Evolutionary conservation across 352 stramenopile genomes (phyloP), one percentile per base, ranked within the genome.

Genomic region (Phytopythium mirpurense): DNA sequence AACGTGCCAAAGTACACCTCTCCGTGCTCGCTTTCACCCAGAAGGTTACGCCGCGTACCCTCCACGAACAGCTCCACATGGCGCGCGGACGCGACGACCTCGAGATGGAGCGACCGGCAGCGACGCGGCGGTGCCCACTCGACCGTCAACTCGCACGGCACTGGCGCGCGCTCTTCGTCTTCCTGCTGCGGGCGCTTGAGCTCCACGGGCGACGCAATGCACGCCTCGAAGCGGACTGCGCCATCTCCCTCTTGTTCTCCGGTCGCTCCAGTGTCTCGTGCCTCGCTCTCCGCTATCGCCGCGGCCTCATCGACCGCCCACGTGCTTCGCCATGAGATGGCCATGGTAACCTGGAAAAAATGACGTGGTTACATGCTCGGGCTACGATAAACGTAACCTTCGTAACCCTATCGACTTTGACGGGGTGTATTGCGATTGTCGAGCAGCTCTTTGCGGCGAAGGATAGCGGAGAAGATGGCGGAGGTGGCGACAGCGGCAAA

Each of bases 1-100:
- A 84, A 85, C 15, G 82, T 92, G 47, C 82, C 82, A 4, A 92
- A 43, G 52, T 92, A 92, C 51, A 88, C 63, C 43, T 90, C 77
- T 3, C 70, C 71, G 19, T 69, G 53, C 58, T 92, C 68, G 2
- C 82, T 63, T 37, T 87, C 73, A 12, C 77, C 78, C 27, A 90
- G 48, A 31, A 92, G 21, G 31, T 61, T 91, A 45, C 66, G 70
- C 2, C 73, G 60, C 10, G 76, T 65, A 15, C 78, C 74, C 12
- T 80, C 62, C 0, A 72, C 62, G 49, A 86, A 74, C 2, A 92
- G 42, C 47, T 94, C 83, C 2, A 89, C 65, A 50, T 94, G 78
- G 7, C 83, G 75, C 35, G 81, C 83, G 1, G 79, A 91, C 64
- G 73, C 75, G 36, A 64, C 27, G 19, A 87, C 43, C 48, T 82